Base-by-base conservation (phyloP, 2,329 filamentous ascomycete genomes). In the Monilinia laxa region DNA sequence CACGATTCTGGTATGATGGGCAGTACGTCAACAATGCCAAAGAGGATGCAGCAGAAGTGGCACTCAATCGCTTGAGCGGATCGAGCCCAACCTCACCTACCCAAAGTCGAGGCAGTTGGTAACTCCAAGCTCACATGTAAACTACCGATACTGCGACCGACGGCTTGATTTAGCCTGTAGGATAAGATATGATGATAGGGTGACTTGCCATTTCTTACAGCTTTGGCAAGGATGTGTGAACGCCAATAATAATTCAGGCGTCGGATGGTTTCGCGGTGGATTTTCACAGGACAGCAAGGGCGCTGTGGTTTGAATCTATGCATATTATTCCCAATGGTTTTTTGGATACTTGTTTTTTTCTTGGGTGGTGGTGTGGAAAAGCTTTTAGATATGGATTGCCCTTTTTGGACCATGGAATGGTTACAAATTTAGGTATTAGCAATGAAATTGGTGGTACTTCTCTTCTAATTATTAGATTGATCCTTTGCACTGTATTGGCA, bases 1-100 rank as follows among this genome's bases (percentile, higher is more conserved):
- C 92, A 57, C 86, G 92, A 70, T 96, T 87, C 79, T 97, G 92
- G 92, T 97, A 96, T 79, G 93, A 96, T 78, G 92, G 92, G 69
- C 87, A 92, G 76, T 92, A 92, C 76, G 83, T 94, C 78, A 87
- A 93, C 81, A 96, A 96, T 75, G 92, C 92, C 67, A 89, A 87
- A 79, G 93, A 97, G 78, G 93, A 97, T 77, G 93, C 92, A n/a
- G 92, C 93, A 71, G 92, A 97, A 79, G 85, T 90, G 69, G 92
- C 92, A 35, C 78, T 90, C 68, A 84, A 82, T 74, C 84, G 83
- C 79, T 78, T 91, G 65, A 71, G 68, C 66, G 77, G 76, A 60
- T 80, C 77, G 66, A 78, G 74, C 59, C 76, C 79, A n/a, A 79
- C 73, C 67, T 82, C 80, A 25, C 79, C 80, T 10, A 75, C 78